phyloP scores from a whole-genome alignment of 2,329 filamentous ascomycete genomes.

The Didymella exigua region DNA sequence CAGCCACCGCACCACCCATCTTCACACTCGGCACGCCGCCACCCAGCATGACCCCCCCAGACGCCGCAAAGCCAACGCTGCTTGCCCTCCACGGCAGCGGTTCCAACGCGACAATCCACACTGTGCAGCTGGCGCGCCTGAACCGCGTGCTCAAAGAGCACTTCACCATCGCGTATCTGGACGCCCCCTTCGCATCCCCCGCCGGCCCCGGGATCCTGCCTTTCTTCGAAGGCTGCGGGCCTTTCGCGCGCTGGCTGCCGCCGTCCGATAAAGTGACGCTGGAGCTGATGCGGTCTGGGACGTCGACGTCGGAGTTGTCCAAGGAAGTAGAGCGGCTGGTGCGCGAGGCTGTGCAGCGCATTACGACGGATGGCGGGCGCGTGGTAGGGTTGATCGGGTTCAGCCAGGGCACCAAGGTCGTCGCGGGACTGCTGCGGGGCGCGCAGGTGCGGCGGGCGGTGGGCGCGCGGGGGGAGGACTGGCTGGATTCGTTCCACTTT shows the following conservation, averaged over 20 bases:
- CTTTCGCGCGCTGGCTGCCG: slow-evolving; percentile 42
- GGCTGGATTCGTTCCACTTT: slow-evolving; percentile 26
- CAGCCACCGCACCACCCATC: neutral
- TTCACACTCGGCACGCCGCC: slow-evolving; percentile 5
- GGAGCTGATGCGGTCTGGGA: slow-evolving; percentile 24
- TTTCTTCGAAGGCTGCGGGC: slow-evolving; percentile 48
- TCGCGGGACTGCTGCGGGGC: slow-evolving; percentile 39
- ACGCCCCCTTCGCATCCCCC: slow-evolving; percentile 41
- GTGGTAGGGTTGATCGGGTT: slow-evolving; percentile 44
- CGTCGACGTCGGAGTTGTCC: slow-evolving; percentile 19
- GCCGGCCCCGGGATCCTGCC: slow-evolving; percentile 46
- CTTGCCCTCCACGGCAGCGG: slow-evolving; percentile 48
- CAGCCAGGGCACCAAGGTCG: slow-evolving; percentile 42
- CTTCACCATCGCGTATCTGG: slow-evolving; percentile 34
- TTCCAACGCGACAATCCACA: slow-evolving; percentile 41
- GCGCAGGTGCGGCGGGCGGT: slow-evolving; percentile 26
- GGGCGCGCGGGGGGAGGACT: slow-evolving; percentile 16
- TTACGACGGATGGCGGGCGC: slow-evolving; percentile 22
- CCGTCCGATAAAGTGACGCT: slow-evolving; percentile 24
- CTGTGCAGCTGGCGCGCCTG: slow-evolving; percentile 42
- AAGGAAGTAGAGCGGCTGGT: slow-evolving; percentile 32
- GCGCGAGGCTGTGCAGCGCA: slow-evolving; percentile 18
- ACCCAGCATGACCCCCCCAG: neutral
- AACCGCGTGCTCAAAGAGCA: slow-evolving; percentile 28
- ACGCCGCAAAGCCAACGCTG: slow-evolving; percentile 37